phyloP scores from a whole-genome alignment of 495 filamentous ascomycete genomes.

The Neurospora africana region DNA sequence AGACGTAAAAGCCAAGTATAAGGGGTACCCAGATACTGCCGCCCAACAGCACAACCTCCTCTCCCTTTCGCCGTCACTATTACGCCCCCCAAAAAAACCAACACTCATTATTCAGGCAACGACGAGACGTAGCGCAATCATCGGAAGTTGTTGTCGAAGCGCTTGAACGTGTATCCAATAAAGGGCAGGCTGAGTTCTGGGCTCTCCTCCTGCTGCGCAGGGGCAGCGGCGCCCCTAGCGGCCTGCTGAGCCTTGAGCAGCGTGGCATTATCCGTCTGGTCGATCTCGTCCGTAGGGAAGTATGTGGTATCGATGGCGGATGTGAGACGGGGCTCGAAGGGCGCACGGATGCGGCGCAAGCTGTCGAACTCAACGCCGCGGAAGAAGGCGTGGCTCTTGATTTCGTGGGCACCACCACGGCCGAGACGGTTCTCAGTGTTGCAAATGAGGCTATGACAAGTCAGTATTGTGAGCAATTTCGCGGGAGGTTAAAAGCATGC shows the following conservation, averaged over 20 bases:
- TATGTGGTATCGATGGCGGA: slow-evolving; percentile 95
- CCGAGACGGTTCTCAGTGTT: slow-evolving; percentile 86
- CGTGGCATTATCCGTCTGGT: slow-evolving; percentile 77
- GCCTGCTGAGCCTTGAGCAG: slow-evolving; percentile 57
- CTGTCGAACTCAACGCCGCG: slow-evolving; percentile 87
- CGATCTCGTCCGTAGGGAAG: slow-evolving; percentile 97
- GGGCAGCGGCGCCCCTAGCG: slow-evolving; percentile 21
- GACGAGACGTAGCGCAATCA: slow-evolving; percentile 15
- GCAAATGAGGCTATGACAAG: slow-evolving; percentile 62
- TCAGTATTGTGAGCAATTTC: neutral
- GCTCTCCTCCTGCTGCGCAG: slow-evolving; percentile 33
- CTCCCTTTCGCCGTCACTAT: neutral
- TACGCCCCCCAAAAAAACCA: neutral
- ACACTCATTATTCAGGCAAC: neutral
- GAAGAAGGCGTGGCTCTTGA: slow-evolving; percentile 94
- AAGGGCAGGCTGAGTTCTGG: slow-evolving; percentile 94
- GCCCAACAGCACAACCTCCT: neutral
- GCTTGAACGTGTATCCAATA: slow-evolving; percentile 97
- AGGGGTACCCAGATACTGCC: neutral
- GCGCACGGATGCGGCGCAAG: slow-evolving; percentile 82
- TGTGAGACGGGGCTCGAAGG: slow-evolving; percentile 85
- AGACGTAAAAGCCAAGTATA: neutral
- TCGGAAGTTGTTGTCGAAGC: slow-evolving; percentile 72
- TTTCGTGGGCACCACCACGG: slow-evolving; percentile 70
- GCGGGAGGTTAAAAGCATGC: slow-evolving; percentile 3